phyloP scores from a whole-genome alignment of 2,329 filamentous ascomycete genomes.

The Trichoderma sp. region DNA sequence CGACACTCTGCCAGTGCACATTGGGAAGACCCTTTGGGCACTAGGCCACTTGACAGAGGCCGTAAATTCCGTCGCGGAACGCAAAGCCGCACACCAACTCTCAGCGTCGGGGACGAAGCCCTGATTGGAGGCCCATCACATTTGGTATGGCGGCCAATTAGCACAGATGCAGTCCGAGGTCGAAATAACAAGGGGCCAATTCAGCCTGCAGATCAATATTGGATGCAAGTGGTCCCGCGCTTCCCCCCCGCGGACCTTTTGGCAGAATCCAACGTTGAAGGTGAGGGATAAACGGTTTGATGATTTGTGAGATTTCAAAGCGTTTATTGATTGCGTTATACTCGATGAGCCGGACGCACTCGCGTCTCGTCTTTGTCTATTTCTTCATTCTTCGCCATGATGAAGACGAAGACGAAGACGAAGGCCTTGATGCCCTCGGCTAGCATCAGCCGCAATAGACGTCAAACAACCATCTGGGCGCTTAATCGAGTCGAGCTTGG shows the following conservation, averaged over 20 bases:
- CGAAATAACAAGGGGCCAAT: constrained; percentile 3
- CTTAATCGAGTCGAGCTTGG: neutral
- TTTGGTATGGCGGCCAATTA: neutral
- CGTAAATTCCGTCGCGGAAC: neutral
- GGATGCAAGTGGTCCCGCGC: neutral
- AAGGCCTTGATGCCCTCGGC: neutral
- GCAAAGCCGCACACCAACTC: neutral
- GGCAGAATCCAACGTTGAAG: neutral
- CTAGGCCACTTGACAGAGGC: neutral
- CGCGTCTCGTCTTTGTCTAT: neutral
- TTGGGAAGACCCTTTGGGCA: neutral
- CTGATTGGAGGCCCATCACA: neutral
- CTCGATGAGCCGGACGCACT: neutral
- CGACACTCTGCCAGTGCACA: neutral
- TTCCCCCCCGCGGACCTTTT: neutral
- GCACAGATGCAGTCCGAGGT: constrained; percentile 1
- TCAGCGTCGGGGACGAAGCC: neutral
- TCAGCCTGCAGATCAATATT: constrained; percentile 16
- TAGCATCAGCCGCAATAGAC: neutral
- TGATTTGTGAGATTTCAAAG: neutral
- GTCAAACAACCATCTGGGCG: neutral
- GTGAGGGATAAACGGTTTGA: neutral
- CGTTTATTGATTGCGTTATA: neutral
- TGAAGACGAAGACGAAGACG: neutral
- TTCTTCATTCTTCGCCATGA: neutral